phyloP scores from a whole-genome alignment of 805 yeast genomes.

The Grigorovia jiainica region DNA sequence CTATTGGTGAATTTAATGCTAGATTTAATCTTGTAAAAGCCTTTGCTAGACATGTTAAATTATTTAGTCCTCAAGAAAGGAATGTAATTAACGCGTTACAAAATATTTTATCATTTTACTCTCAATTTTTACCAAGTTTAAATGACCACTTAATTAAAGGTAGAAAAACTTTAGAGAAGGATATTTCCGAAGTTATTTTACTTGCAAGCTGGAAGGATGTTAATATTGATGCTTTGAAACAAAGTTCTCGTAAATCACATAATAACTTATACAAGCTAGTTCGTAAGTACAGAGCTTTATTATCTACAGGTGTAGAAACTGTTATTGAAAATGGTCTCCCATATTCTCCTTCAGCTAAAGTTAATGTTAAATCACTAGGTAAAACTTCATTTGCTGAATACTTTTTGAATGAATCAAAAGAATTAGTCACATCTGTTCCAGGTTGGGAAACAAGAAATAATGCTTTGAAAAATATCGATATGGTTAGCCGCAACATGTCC shows the following conservation, averaged over 20 bases:
- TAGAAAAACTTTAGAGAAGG: conserved; percentile 58
- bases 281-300: conserved; percentile 62
- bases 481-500: conserved; percentile 49
- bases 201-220: conserved; percentile 97
- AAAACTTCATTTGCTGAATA: conserved; percentile 5
- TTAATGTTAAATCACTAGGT: conserved; percentile 4
- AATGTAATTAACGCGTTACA: conserved; percentile 20
- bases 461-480: conserved; percentile 41
- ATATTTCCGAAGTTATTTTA: conserved; percentile 72
- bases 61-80: conserved; percentile 21
- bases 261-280: conserved; percentile 72
- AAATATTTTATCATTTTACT: conserved; percentile 47
- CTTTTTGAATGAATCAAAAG: conserved; percentile 9
- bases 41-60: conserved; percentile 45
- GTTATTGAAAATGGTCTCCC: conserved; percentile 55
- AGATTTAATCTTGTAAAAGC: conserved; percentile 57
- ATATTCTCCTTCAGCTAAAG: conserved; percentile 5
- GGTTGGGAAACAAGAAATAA: conserved; percentile 50
- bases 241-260: conserved; percentile 87
- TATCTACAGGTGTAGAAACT: conserved; percentile 42
- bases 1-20: conserved; percentile 60
- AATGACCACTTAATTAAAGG: conserved; percentile 34
- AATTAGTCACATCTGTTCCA: conserved; percentile 29
- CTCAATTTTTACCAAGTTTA: conserved; percentile 52
- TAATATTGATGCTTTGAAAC: conserved; percentile 85